Conservation (phyloP, 306 rosid genomes). For the Pyrus betulifolia region DNA sequence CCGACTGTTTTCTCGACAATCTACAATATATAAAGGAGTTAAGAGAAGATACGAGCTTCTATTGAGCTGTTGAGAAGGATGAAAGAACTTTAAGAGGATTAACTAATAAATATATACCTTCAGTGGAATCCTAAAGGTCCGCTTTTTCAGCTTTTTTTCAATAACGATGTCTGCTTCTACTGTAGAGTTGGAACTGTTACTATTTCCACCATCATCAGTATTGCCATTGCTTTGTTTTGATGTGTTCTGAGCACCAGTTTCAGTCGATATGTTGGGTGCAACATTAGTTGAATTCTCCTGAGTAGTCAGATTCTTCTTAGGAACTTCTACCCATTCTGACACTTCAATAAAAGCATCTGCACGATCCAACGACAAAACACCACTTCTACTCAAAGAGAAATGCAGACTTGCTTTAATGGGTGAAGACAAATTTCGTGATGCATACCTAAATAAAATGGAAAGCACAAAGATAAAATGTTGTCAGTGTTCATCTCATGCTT, state of each 20-base stretch:
- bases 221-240: conserved; percentile 55
- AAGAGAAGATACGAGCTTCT: neutral
- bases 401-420: conserved; percentile 87
- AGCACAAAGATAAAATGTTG: conserved; percentile 6
- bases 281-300: conserved; percentile 60
- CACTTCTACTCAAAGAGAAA: conserved; percentile 92
- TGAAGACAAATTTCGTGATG: conserved; percentile 71
- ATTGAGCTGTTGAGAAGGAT: neutral
- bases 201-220: conserved; percentile 46
- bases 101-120: conserved; percentile 47
- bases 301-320: conserved; percentile 53
- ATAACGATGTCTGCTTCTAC: conserved; percentile 45
- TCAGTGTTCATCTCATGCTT: conserved; percentile 11
- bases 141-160: conserved; percentile 75
- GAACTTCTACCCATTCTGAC: conserved; percentile 94
- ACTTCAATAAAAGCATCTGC: conserved; percentile 91
- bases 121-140: conserved; percentile 77
- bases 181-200: conserved; percentile 32
- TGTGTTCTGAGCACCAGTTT: conserved; percentile 46
- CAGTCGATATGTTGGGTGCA: conserved; percentile 47
- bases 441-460: conserved; percentile 50
- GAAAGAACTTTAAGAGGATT: conserved; percentile 1
- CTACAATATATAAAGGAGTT: conserved; percentile 25
- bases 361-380: conserved; percentile 81
- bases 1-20: conserved; percentile 65